These are phyloP conservation scores for Galerina sulciceps DNA, from an alignment of 768 basidiomycete species.

Conservation along the genomic window DNA sequence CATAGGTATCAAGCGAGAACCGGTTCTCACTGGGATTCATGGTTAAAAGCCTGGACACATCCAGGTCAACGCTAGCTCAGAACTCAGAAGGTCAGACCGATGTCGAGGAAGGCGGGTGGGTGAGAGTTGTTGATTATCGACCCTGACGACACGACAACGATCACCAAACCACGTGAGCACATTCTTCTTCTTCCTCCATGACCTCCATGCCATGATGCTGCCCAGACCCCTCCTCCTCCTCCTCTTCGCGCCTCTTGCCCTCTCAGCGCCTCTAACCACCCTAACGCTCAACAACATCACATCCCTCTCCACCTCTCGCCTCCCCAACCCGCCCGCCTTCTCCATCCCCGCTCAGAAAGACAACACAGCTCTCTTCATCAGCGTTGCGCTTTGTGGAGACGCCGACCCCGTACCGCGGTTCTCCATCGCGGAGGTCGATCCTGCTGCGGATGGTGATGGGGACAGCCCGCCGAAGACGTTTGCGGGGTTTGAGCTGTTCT, in stretches of 20 bases:
- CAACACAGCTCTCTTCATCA: slow-evolving; percentile 35
- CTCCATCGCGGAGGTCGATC: slow-evolving; percentile 57
- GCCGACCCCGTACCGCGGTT: slow-evolving; percentile 49
- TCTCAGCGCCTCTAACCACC: slow-evolving; percentile 33
- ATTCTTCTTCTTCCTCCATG: neutral
- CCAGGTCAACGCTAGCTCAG: no score
- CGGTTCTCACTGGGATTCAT: no score
- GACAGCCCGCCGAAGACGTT: neutral
- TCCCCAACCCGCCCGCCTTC: slow-evolving; percentile 41
- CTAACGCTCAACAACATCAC: slow-evolving; percentile 41
- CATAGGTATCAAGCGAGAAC: no score
- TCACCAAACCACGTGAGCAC: neutral
- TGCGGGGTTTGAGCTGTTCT: slow-evolving; percentile 1
- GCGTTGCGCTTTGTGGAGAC: slow-evolving; percentile 51
- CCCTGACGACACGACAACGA: no score
- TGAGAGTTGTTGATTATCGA: no score
- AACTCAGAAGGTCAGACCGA: no score
- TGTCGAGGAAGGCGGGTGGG: no score
- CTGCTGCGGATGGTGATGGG: slow-evolving; percentile 23
- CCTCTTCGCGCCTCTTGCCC: slow-evolving; percentile 30
- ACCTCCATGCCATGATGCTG: slow-evolving; percentile 28
- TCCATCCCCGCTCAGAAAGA: slow-evolving; percentile 41
- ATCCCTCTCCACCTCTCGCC: slow-evolving; percentile 31
- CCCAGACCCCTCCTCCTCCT: slow-evolving; percentile 39
- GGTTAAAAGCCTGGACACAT: no score